Conservation (phyloP, 2,329 filamentous ascomycete genomes). For the Cytospora piceicola region DNA sequence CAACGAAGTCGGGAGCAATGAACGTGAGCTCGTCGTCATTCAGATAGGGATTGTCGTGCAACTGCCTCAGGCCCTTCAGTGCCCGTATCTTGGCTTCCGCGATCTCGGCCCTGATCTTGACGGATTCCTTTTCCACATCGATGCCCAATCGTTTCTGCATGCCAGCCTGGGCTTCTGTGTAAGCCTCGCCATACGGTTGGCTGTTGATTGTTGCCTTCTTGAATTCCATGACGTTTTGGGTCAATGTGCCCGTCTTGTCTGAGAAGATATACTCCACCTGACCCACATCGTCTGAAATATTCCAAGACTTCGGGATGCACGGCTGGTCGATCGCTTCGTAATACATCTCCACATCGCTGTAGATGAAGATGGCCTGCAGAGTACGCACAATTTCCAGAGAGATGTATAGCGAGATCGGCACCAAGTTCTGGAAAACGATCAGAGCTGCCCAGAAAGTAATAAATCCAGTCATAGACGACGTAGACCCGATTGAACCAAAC, state of each 20-base stretch:
- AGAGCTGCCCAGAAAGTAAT: conserved; percentile 96
- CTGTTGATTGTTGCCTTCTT: conserved; percentile 98
- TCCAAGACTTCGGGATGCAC: conserved; percentile 97
- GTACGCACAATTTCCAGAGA: conserved; percentile 94
- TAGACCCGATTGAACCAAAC: conserved; percentile 78
- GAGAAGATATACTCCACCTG: conserved; percentile 99
- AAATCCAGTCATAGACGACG: conserved; percentile 79
- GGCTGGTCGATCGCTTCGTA: conserved; percentile 93
- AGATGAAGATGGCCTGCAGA: conserved; percentile 94
- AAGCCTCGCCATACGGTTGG: conserved; percentile 94
- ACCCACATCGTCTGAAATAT: conserved; percentile 95
- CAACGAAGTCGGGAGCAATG: conserved; percentile 85
- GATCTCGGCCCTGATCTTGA: conserved; percentile 75
- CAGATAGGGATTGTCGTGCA: conserved; percentile 89
- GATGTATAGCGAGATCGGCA: conserved; percentile 97
- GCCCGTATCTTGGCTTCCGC: conserved; percentile 75
- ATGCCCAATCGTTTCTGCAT: conserved; percentile 92
- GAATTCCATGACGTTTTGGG: conserved; percentile 97
- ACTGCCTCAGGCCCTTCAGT: conserved; percentile 70
- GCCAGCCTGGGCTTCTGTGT: conserved; percentile 93
- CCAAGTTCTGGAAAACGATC: conserved; percentile 97
- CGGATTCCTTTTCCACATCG: conserved; percentile 80
- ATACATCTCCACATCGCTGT: conserved; percentile 95
- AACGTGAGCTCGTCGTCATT: conserved; percentile 91
- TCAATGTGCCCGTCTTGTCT: conserved; percentile 88